phyloP scores from a whole-genome alignment of 495 filamentous ascomycete species.

The Penicillium ochrochloron region DNA sequence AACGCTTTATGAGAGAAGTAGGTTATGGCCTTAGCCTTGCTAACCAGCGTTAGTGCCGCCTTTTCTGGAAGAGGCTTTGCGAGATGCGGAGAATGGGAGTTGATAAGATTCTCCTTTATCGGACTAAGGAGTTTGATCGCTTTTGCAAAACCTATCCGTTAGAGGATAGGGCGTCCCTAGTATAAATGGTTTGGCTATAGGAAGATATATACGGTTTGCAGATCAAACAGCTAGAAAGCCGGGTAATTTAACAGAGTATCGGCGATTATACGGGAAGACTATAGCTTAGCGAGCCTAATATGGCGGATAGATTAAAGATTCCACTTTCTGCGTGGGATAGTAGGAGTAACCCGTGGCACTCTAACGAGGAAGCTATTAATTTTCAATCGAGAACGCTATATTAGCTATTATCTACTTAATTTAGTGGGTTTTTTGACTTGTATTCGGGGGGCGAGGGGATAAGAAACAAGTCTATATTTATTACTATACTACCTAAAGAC shows the following conservation, averaged over 20 bases:
- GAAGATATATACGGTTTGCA: neutral
- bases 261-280: neutral
- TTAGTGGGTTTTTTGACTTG: conserved; percentile 3
- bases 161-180: neutral
- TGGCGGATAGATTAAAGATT: neutral
- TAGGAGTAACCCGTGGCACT: neutral
- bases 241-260: neutral
- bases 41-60: neutral
- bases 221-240: neutral
- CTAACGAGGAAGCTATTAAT: neutral
- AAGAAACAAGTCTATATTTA: conserved; percentile 3
- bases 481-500: conserved; percentile 19
- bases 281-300: neutral
- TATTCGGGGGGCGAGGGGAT: neutral
- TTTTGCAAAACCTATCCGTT: neutral
- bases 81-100: neutral
- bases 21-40: neutral
- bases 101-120: neutral
- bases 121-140: neutral
- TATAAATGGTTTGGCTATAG: neutral
- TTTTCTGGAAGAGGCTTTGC: neutral
- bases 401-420: neutral
- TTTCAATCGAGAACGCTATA: neutral
- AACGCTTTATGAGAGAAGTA: conserved; percentile 9
- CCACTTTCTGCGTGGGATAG: neutral